phyloP scores from a whole-genome alignment of 2,329 filamentous ascomycete species.

The Dothiorella sarmentorum region DNA sequence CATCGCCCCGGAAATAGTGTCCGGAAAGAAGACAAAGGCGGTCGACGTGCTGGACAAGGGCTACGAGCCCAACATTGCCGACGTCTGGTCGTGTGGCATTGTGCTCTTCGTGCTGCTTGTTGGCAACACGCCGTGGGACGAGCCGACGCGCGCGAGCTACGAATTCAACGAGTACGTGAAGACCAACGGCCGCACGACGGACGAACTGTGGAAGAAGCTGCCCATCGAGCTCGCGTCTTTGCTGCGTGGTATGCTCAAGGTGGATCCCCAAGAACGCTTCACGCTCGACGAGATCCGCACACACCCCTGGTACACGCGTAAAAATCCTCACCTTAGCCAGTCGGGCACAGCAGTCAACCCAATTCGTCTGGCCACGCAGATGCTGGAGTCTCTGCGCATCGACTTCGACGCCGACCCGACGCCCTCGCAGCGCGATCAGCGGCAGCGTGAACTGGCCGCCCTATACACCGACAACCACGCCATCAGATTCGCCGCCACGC shows the following conservation, averaged over 20 bases:
- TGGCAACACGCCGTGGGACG: conserved; percentile 97
- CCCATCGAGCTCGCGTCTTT: conserved; percentile 73
- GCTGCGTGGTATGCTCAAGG: conserved; percentile 86
- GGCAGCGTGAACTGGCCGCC: conserved; percentile 35
- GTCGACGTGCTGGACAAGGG: conserved; percentile 51
- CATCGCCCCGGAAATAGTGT: conserved; percentile 86
- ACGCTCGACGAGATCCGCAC: conserved; percentile 80
- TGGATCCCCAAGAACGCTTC: conserved; percentile 73
- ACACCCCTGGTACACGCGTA: conserved; percentile 91
- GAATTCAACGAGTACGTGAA: conserved; percentile 86
- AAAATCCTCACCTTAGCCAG: conserved; percentile 70
- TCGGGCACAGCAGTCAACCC: conserved; percentile 77
- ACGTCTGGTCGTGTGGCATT: conserved; percentile 97
- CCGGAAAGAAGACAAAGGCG: conserved; percentile 47
- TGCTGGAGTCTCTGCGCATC: conserved; percentile 88
- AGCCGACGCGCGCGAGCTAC: conserved; percentile 79
- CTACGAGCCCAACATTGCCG: conserved; percentile 75
- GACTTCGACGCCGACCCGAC: conserved; percentile 72
- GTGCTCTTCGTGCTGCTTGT: conserved; percentile 95
- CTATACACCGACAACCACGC: conserved; percentile 66
- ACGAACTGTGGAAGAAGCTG: conserved; percentile 80
- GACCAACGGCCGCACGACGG: conserved; percentile 74
- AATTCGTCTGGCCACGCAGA: conserved; percentile 82
- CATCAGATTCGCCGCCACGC: conserved; percentile 68
- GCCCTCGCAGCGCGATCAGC: conserved; percentile 43